Base-by-base conservation (phyloP, 192 early-diverging fungal genomes). In the Pilobolus umbonatus region DNA sequence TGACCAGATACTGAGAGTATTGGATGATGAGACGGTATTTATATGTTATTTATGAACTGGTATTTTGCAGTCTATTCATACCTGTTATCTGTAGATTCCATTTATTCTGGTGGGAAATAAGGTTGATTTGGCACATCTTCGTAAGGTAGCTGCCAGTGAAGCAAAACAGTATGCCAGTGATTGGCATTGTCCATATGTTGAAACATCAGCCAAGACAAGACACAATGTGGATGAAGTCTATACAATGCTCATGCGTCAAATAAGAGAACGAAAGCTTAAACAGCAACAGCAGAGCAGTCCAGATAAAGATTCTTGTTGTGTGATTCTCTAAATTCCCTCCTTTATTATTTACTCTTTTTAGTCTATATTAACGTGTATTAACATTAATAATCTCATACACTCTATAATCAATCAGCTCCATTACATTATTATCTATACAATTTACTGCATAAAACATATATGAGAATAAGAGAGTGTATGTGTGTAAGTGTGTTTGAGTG, bases 91-190 rank as follows among this genome's bases (percentile, higher is more conserved):
- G 0, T 57, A 74, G 69, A 76, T 92, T 48, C 90, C 90, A 4
- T 91, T 92, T 51, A 83, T 92, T 47, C 72, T 93, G 14, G 86
- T 93, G 9, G 90, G 90, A 42, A 93, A 93, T 75, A 93, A 88
- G 68, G 76, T 72, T 14, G 86, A 88, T 64, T 68, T 88, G 62
- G 71, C 65, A 1, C 73, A 80, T 55, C 67, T 79, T 21, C 77
- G 87, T 15, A 84, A 84, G 58, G 86, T 89, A 6, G 57, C 78
- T n/a, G 45, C 74, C 1, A 74, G 71, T 5, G 86, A 89, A 45
- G 87, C 81, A n/a, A 57, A 69, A 42, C 64, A 62, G 4, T 71
- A 69, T 32, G 87, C 87, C 7, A 58, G 55, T 19, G 85, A 87
- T 65, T 88, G 86, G 86, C 64, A 70, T 34, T 86, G 86, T 55